Conservation (phyloP, 1,284 basidiomycete species). For the Leccinum solheimii region DNA sequence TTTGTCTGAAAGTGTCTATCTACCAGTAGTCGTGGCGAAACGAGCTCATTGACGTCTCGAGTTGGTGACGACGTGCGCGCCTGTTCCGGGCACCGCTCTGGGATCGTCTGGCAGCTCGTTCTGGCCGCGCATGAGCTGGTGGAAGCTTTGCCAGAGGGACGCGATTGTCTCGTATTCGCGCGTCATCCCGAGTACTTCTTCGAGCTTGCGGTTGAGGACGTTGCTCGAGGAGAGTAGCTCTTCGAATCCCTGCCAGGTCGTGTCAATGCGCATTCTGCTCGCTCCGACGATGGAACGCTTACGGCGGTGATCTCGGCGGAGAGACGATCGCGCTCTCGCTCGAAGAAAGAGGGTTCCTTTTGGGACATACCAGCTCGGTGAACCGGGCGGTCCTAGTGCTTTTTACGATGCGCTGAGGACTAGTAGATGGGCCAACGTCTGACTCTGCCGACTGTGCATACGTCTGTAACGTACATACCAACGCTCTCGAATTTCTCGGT, state of each 20-base stretch:
- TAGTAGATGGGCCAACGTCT: neutral
- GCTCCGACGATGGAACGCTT: constrained; percentile 26
- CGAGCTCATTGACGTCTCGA: constrained; percentile 21
- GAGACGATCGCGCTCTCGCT: constrained; percentile 73
- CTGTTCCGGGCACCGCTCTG: constrained; percentile 58
- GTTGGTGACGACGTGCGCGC: constrained; percentile 57
- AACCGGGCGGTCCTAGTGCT: neutral
- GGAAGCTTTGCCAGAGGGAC: constrained; percentile 82
- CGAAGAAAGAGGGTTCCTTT: constrained; percentile 64
- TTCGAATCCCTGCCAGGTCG: constrained; percentile 77
- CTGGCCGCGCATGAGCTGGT: constrained; percentile 70
- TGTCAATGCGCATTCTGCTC: neutral
- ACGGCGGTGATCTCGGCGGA: constrained; percentile 73
- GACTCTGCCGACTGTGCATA: neutral
- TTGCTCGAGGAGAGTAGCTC: constrained; percentile 85
- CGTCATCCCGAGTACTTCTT: constrained; percentile 90
- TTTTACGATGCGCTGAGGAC: neutral
- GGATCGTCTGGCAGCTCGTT: constrained; percentile 37
- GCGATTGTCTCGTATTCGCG: constrained; percentile 92
- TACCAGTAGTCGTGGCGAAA: constrained; percentile 13
- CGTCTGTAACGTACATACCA: neutral
- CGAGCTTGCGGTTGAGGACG: constrained; percentile 87
- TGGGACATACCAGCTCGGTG: constrained; percentile 37
- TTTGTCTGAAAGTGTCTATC: constrained; percentile 27
- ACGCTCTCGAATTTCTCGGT: neutral